phyloP scores from a whole-genome alignment of 345 rosid genomes.

The Theobroma cacao region DNA sequence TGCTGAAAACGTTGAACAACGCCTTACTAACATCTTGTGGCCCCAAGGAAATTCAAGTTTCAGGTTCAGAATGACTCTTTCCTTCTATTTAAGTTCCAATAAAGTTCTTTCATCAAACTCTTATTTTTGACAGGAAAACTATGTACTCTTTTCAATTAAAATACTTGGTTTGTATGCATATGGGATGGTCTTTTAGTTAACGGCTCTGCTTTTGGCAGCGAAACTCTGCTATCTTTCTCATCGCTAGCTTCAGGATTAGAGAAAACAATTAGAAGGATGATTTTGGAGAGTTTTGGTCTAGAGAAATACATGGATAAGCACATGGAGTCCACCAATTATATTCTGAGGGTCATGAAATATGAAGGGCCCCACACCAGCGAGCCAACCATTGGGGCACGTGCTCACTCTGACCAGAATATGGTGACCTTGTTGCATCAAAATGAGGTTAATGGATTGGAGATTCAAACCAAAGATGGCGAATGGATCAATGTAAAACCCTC shows the following conservation, averaged over 20 bases:
- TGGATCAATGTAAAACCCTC: constrained; percentile 22
- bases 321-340: neutral
- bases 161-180: too few species aligned
- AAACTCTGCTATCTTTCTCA: constrained; percentile 1
- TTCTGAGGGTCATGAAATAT: constrained; percentile 22
- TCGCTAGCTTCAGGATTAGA: neutral
- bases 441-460: constrained; percentile 29
- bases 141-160: too few species aligned
- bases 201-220: neutral
- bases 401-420: constrained; percentile 27
- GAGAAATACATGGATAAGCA: constrained; percentile 22
- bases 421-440: constrained; percentile 25
- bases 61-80: constrained; percentile 30
- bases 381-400: constrained; percentile 30
- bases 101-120: neutral
- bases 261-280: constrained; percentile 15
- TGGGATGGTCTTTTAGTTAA: neutral
- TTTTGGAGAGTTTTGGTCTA: constrained; percentile 22
- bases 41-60: constrained; percentile 52
- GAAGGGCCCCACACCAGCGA: constrained; percentile 25
- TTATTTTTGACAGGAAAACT: too few species aligned
- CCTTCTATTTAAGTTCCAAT: neutral
- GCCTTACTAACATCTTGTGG: constrained; percentile 37
- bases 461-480: constrained; percentile 26
- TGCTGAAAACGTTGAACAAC: constrained; percentile 30